Evolutionary conservation across 805 yeast species (phyloP), one percentile per base, ranked within the genome.

Genomic region (Yamadazyma sp.): DNA sequence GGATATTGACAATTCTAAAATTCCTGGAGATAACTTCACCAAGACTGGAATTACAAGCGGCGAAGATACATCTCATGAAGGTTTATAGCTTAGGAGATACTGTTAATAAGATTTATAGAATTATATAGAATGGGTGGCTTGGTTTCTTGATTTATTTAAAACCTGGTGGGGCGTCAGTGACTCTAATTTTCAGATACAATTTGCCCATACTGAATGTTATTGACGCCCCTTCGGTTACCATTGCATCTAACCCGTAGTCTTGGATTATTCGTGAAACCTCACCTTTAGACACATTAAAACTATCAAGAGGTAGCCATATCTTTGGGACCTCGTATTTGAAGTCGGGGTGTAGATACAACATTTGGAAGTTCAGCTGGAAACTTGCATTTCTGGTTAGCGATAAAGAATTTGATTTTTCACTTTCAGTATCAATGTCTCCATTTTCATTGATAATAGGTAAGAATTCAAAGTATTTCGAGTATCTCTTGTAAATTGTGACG

Each of bases 401-500:
- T 15, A 27, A 27, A 15, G 20, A 27, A 6, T 23, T 13, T 27
- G 34, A 22, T 26, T 29, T 17, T 32, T 25, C 23, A 27, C 7
- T 9, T 14, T 14, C 12, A 22, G 10, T 9, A 11, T 11, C 11
- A 11, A 11, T 40, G 29, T 6, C 21, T 12, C 21, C 17, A 26
- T 26, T 13, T 27, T 35, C 19, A 27, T 27, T 17, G 32, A 35
- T 28, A 2, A 33, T 23, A 5, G 73, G 69, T 8, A 58, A 38
- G 33, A 42, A 53, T 4, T 52, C 31, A 34, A 64, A 60, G 42
- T 61, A 56, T 33, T 48, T 52, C 7, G 36, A 37, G 36, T 54
- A 79, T 27, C 70, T 53, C 25, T 52, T 56, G 31, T 73, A 70
- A 7, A 84, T 63, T 5, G 71, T 65, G 27, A 67, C 52, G 43